These are phyloP conservation scores for Astraeus odoratus DNA, from an alignment of 768 basidiomycete species.

Conservation along the genomic window DNA sequence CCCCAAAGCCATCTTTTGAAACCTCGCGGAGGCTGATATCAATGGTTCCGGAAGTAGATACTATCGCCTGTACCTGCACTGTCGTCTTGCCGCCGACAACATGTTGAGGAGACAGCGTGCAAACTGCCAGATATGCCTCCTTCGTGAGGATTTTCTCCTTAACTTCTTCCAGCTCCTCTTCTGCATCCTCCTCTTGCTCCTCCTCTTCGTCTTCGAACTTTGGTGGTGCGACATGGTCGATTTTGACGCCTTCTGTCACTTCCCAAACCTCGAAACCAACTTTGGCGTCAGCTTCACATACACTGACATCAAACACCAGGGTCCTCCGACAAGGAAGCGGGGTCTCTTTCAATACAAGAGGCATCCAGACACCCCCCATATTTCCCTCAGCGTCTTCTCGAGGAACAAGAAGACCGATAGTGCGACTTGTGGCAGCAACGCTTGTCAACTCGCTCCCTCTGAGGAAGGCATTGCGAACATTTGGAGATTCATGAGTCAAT, in stretches of 20 bases:
- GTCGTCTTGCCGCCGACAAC: slow-evolving; percentile 42
- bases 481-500: slow-evolving; percentile 41
- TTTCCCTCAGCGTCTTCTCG: slow-evolving; percentile 29
- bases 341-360: slow-evolving; percentile 64
- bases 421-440: slow-evolving; percentile 51
- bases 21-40: slow-evolving; percentile 34
- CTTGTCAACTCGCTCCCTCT: slow-evolving; percentile 34
- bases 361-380: slow-evolving; percentile 60
- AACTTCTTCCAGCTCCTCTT: slow-evolving; percentile 59
- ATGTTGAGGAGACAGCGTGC: slow-evolving; percentile 31
- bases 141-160: slow-evolving; percentile 58
- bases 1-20: slow-evolving; percentile 27
- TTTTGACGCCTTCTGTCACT: slow-evolving; percentile 56
- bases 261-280: slow-evolving; percentile 76
- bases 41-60: slow-evolving; percentile 29
- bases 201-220: slow-evolving; percentile 40
- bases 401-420: slow-evolving; percentile 64
- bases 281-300: slow-evolving; percentile 29
- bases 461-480: slow-evolving; percentile 45
- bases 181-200: slow-evolving; percentile 44
- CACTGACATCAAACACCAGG: slow-evolving; percentile 50
- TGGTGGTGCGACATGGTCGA: slow-evolving; percentile 49
- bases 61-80: slow-evolving; percentile 39
- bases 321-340: slow-evolving; percentile 60
- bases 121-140: slow-evolving; percentile 37